Base-by-base conservation (phyloP, 192 early-diverging fungal genomes). In the Jimgerdemannia lactiflua region DNA sequence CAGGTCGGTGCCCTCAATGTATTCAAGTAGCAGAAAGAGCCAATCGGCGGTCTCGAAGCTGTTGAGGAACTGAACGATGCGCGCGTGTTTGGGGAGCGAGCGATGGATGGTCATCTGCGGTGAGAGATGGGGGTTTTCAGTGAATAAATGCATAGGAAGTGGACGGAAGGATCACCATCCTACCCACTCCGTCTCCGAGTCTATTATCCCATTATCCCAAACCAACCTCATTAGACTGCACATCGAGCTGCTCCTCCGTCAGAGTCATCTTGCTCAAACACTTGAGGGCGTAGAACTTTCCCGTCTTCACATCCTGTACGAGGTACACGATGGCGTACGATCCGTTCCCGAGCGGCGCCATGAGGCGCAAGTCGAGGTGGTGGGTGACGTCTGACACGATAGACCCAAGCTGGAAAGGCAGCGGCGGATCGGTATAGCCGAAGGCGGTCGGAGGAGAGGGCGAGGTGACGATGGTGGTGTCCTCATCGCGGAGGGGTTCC, bases 321-420 rank as follows among this genome's bases (percentile, higher is more conserved):
- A 91, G 82, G 75, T 92, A 94, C n/a, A 94, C 92, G 10, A 92
- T 87, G 9, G 91, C 92, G 69, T 94, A 94, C 4, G 91, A 91
- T 44, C 92, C 92, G 72, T 86, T 86, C 73, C 92, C 92, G 41
- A 94, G 82, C 64, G 91, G 81, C 39, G 79, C 79, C n/a, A 84
- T 74, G 11, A 86, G 79, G 3, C 72, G 75, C 17, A 84, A 71
- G 43, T 79, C 77, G 19, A 84, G 77, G 29, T 75, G 72, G 2
- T 79, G 80, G 20, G 75, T 77, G 1, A 77, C 75, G 70, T 84
- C 82, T 17, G 82, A 77, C 4, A 84, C 79, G 42, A 84, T 79
- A 39, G 82, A 80, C 41, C 80, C 72, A 74, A 84, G 80, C 29
- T 76, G 74, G 64, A 84, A 84, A 4, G 82, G 82, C 66, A 84